These are phyloP conservation scores for Botryobasidium botryosum DNA, from an alignment of 768 basidiomycete species.

Conservation along the genomic window DNA sequence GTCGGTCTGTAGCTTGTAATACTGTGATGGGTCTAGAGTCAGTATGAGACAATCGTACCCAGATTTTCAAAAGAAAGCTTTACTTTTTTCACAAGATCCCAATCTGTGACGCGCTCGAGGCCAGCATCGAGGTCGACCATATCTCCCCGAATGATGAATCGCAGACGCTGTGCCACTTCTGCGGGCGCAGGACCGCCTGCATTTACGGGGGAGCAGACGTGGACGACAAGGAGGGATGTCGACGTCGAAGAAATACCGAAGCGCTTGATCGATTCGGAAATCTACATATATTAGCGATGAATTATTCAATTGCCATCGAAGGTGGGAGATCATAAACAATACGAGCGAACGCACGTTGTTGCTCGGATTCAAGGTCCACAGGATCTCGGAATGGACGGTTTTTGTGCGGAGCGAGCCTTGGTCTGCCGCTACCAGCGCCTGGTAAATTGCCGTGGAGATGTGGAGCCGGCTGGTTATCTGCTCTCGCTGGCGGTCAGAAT, in stretches of 20 bases:
- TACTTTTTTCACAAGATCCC: slow-evolving; percentile 60
- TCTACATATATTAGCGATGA: slow-evolving; percentile 29
- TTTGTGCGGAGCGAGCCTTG: slow-evolving; percentile 54
- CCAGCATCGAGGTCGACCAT: slow-evolving; percentile 28
- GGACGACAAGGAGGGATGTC: slow-evolving; percentile 52
- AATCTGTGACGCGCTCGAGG: slow-evolving; percentile 42
- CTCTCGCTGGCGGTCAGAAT: background rate
- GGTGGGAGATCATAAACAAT: background rate
- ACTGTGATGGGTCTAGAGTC: slow-evolving; percentile 26
- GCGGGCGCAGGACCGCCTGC: slow-evolving; percentile 20
- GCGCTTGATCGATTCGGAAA: slow-evolving; percentile 70
- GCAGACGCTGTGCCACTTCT: slow-evolving; percentile 36
- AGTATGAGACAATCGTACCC: background rate
- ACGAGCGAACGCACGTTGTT: slow-evolving; percentile 46
- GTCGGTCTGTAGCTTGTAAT: slow-evolving; percentile 53
- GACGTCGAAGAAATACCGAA: slow-evolving; percentile 65
- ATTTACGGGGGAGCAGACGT: slow-evolving; percentile 25
- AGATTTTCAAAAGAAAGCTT: slow-evolving; percentile 10
- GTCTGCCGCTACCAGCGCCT: slow-evolving; percentile 54
- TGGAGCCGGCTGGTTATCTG: slow-evolving; percentile 73
- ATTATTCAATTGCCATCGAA: background rate
- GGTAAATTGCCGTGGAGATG: slow-evolving; percentile 67
- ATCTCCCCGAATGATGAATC: slow-evolving; percentile 39
- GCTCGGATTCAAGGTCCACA: slow-evolving; percentile 75
- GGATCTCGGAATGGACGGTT: slow-evolving; percentile 79